A percentile compares a stretch with the other conserved stretches of the same genome.
Evolutionary conservation across 768 basidiomycete species (phyloP).

Genomic region (Agaricus bisporus): DNA sequence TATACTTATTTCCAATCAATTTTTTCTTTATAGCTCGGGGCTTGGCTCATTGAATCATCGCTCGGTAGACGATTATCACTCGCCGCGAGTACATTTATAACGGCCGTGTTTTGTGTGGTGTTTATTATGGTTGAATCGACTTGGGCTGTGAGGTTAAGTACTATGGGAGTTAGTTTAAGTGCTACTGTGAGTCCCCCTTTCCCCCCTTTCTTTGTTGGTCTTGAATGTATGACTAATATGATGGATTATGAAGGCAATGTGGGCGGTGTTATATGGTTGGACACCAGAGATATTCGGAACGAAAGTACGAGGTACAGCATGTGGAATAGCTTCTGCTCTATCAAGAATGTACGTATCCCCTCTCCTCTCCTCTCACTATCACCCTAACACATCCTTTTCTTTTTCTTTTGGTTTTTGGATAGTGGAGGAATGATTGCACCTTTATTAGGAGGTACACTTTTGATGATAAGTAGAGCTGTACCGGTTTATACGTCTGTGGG

Average conservation of each 20-base stretch:
- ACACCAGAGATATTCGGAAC: slow-evolving; percentile 86
- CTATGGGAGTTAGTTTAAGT: slow-evolving; percentile 72
- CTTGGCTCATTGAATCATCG: slow-evolving; percentile 67
- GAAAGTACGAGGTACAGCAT: slow-evolving; percentile 82
- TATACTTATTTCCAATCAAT: too few relatives aligned
- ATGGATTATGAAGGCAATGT: slow-evolving; percentile 54
- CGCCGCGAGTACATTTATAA: slow-evolving; percentile 68
- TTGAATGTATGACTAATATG: not conserved
- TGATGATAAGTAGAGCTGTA: slow-evolving; percentile 59
- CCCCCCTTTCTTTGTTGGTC: not conserved
- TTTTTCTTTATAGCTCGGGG: slow-evolving; percentile 59
- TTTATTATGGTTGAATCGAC: slow-evolving; percentile 58
- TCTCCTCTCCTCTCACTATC: not conserved
- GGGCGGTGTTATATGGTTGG: slow-evolving; percentile 86
- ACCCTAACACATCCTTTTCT: not conserved
- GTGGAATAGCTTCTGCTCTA: slow-evolving; percentile 81
- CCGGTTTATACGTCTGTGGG: slow-evolving; percentile 74
- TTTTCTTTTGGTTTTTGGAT: slow-evolving; percentile 9
- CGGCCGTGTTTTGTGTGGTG: slow-evolving; percentile 64
- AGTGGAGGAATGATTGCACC: slow-evolving; percentile 91
- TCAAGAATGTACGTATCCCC: slow-evolving; percentile 63
- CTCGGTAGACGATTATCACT: slow-evolving; percentile 71
- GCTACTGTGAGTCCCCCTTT: slow-evolving; percentile 46
- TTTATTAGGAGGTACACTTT: slow-evolving; percentile 65
- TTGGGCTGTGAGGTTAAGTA: slow-evolving; percentile 57